phyloP scores from a whole-genome alignment of 2,329 filamentous ascomycete species.

The Dothideomycetes sp. region DNA sequence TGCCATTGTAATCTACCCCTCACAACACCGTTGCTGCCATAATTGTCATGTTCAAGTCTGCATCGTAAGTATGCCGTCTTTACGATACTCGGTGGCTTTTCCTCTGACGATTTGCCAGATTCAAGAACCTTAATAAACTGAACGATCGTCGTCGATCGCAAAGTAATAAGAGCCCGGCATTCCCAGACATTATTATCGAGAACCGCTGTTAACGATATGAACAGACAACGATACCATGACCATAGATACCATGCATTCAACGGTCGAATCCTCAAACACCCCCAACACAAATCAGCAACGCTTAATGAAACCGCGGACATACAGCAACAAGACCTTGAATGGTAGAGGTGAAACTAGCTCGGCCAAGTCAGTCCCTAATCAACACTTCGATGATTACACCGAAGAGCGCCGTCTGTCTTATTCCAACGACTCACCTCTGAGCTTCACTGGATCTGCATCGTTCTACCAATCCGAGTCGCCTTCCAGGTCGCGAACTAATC shows the following conservation, averaged over 20 bases:
- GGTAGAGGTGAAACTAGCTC: constrained; percentile 6
- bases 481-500: not conserved
- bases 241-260: constrained; percentile 1
- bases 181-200: not conserved
- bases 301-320: constrained; percentile 10
- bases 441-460: constrained; percentile 2
- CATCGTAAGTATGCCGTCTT: constrained; percentile 8
- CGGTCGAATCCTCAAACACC: not conserved
- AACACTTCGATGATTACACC: constrained; percentile 3
- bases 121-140: constrained; percentile 8
- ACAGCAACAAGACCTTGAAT: constrained; percentile 2
- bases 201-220: not conserved
- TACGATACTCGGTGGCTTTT: no score
- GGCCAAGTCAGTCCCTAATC: constrained; percentile 3
- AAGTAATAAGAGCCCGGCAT: constrained; percentile 4
- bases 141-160: constrained; percentile 2
- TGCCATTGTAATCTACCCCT: constrained; percentile 12
- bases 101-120: constrained; percentile 5
- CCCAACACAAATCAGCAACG: not conserved
- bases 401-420: constrained; percentile 2
- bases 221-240: constrained; percentile 6
- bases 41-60: constrained; percentile 11
- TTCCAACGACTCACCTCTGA: constrained; percentile 9
- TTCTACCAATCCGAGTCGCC: constrained; percentile 1
- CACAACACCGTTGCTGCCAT: constrained; percentile 1